Percentiles rank a stretch among this genome's conserved stretches.
Conservation (phyloP, 2,329 filamentous ascomycete species). For the Blastomyces emzantsi region DNA sequence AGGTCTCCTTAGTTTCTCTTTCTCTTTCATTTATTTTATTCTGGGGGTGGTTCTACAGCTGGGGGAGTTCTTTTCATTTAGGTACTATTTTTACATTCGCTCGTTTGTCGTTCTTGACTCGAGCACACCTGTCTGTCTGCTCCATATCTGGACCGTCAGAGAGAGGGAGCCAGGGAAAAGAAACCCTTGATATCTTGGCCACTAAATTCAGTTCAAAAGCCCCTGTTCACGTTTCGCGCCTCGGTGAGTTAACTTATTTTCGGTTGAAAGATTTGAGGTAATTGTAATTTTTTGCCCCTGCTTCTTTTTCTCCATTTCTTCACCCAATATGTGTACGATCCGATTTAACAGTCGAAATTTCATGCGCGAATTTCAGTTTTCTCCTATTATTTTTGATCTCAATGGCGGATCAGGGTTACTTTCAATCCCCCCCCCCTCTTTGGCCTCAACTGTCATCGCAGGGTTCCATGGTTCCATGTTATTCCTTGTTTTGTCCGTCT, state of each 20-base stretch:
- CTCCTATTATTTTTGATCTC: background rate
- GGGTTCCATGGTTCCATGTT: no score
- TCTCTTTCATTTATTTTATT: constrained; percentile 7
- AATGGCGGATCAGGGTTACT: background rate
- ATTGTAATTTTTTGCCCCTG: background rate
- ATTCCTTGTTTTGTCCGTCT: background rate
- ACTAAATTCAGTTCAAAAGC: background rate
- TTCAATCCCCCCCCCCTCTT: background rate
- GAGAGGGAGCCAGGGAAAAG: background rate
- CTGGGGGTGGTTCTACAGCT: constrained; percentile 10
- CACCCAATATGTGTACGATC: constrained; percentile 8
- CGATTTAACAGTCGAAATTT: constrained; percentile 5
- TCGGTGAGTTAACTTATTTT: background rate
- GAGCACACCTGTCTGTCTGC: background rate
- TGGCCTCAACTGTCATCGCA: background rate
- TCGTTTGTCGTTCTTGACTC: background rate
- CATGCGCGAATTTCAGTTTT: background rate
- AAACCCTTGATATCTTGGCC: background rate
- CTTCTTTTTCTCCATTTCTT: background rate
- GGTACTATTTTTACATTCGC: background rate
- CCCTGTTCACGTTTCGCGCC: background rate
- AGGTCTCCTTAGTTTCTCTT: background rate
- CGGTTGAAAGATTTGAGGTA: background rate
- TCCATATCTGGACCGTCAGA: background rate
- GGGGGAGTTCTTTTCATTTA: constrained; percentile 11